Base-by-base conservation (phyloP, 1,139 yeast species). In the Zygosaccharomyces pseudobailii region DNA sequence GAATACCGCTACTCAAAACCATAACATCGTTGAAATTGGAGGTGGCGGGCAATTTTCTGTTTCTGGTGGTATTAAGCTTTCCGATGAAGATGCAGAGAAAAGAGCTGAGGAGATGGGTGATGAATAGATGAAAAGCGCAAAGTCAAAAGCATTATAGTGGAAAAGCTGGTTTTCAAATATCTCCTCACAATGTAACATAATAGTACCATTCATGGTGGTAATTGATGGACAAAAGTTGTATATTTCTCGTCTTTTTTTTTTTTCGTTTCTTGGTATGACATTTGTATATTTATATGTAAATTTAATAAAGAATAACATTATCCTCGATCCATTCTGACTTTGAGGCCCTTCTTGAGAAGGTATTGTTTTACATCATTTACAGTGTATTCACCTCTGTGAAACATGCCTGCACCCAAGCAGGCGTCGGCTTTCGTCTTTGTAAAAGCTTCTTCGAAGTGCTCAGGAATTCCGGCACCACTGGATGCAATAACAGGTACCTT, bases 321-420 rank as follows among this genome's bases (percentile, higher is more conserved):
- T 23, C 42, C 28, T 17, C 42, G 43, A 38, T 73, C 78, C 46
- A 74, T 61, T 65, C 82, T 73, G n/a, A 80, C 85, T 42, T 72
- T 71, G 40, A 80, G 66, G 0, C 82, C 83, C 6, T 71, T 62
- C 1, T 71, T 67, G 43, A 72, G 70, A 62, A 90, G 74, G 55
- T 75, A 80, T 32, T 75, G 67, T 68, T 92, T 92, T 36, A 92
- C 96, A 45, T 89, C 84, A 47, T 78, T 76, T 10, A 92, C 97
- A 13, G 87, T 82, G 67, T 84, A 92, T 61, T 90, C 97, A 24
- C 86, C 92, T 62, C 97, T 76, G 72, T 92, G 98, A 73, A 92
- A 92, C 81, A 92, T 84, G 40, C 98, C 98, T 3, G 98, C 98
- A 27, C 98, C 98, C 46, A 92, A 74, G 9, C 98, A 97, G 41